A percentile compares a stretch with the other conserved stretches of the same genome.
Conservation (phyloP, 148 eudicot genomes). For the Rhododendron simsii region DNA sequence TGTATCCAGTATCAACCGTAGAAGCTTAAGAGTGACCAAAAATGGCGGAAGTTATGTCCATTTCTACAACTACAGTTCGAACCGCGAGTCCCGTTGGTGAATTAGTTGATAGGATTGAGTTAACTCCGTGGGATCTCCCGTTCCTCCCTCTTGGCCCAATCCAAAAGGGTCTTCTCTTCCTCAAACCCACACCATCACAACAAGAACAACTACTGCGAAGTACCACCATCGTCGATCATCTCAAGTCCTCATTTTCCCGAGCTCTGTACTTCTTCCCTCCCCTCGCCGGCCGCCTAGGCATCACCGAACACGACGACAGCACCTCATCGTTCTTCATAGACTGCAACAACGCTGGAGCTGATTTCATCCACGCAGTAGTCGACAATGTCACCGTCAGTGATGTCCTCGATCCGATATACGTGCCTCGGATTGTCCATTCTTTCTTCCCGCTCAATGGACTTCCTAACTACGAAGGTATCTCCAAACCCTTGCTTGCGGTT, state of each 20-base stretch:
- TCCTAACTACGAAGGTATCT: slow-evolving; percentile 18
- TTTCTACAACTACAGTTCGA: not conserved
- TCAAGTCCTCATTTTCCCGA: slow-evolving; percentile 22
- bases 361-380: slow-evolving; percentile 19
- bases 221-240: slow-evolving; percentile 6
- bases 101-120: slow-evolving; percentile 8
- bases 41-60: slow-evolving; percentile 1
- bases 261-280: slow-evolving; percentile 31
- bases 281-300: slow-evolving; percentile 35
- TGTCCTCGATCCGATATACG: slow-evolving; percentile 14
- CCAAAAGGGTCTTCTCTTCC: slow-evolving; percentile 32
- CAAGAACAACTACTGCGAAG: not conserved
- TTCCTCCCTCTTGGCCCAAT: slow-evolving; percentile 14
- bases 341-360: slow-evolving; percentile 31
- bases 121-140: slow-evolving; percentile 35
- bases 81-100: not conserved
- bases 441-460: slow-evolving; percentile 24
- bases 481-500: slow-evolving; percentile 28
- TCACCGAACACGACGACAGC: not conserved
- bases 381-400: not conserved
- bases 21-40: slow-evolving; percentile 6
- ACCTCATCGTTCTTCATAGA: slow-evolving; percentile 15
- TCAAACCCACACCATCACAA: slow-evolving; percentile 17
- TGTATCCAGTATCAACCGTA: no score
- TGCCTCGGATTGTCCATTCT: slow-evolving; percentile 25